Evolutionary conservation across 768 basidiomycete genomes (phyloP), one percentile per base, ranked within the genome.

Genomic region (Tylopilus plumbeoviolaceoides): DNA sequence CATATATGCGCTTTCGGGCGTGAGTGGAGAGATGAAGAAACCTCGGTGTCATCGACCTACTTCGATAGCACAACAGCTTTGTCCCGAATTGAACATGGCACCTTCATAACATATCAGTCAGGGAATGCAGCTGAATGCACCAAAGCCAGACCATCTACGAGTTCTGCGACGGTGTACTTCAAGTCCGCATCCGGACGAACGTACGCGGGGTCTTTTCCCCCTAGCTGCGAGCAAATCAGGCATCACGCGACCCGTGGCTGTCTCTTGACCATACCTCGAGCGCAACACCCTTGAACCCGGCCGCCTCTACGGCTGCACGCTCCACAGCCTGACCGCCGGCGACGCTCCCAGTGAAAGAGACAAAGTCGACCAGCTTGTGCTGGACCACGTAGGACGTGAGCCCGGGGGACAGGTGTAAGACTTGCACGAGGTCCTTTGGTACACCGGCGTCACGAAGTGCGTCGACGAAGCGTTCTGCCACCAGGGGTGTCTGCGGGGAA

Each of bases 201-300:
- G 63, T 98, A 99, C 2, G 95, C 97, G 3, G 97, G 93, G 64
- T 99, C 97, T 70, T 99, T 98, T 1, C 97, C 97, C 2, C 97
- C 97, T 15, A 99, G 82, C 89, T 92, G 58, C 18, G 28, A 38
- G 25, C n/a, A 48, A 46, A 47, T 64, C n/a, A 62, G 20, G 18
- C 33, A 38, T 20, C 20, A 10, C 12, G 9, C 31, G 44, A 36
- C 20, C 7, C 3, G 23, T 23, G 23, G 23, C 2, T 27, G n/a
- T 35, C n/a, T 2, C 8, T 7, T 42, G 12, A 59, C 65, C 12
- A 38, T 61, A 87, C 89, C 78, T 97, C 94, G 30, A 97, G 75
- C 0, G 80, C 90, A 17, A 93, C 89, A 5, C 90, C 89, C 58
- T 91, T 95, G 74, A 98, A 95, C 0, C 84, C 84, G 2, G 66